phyloP scores from a whole-genome alignment of 1,284 basidiomycete genomes.

The Singerocomus inundabilis region DNA sequence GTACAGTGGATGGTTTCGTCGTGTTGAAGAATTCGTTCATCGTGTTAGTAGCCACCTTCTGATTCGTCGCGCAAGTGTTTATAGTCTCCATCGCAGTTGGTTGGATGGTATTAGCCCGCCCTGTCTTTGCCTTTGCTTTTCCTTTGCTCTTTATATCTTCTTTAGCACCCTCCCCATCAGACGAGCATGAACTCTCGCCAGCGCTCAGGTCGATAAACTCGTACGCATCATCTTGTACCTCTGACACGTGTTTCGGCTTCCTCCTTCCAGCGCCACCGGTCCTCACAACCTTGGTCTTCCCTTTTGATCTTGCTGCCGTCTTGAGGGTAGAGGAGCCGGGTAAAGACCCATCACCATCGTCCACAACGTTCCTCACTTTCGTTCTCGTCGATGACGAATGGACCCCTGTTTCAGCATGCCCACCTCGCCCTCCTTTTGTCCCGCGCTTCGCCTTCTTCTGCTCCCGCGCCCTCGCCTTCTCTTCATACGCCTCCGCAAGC shows the following conservation, averaged over 20 bases:
- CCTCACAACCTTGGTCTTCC: constrained; percentile 6
- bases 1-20: constrained; percentile 13
- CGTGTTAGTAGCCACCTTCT: constrained; percentile 5
- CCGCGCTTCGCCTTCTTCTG: constrained; percentile 49
- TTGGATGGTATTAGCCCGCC: neutral
- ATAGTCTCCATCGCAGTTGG: neutral
- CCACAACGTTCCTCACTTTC: neutral
- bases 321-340: constrained; percentile 10
- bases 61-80: neutral
- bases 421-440: constrained; percentile 11
- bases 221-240: constrained; percentile 33
- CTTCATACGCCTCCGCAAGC: constrained; percentile 61
- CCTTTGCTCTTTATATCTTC: constrained; percentile 5
- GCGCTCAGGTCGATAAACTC: constrained; percentile 29
- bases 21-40: constrained; percentile 16
- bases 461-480: constrained; percentile 46
- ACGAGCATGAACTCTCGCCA: constrained; percentile 24
- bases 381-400: constrained; percentile 3
- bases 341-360: neutral
- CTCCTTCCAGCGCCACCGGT: constrained; percentile 7
- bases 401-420: neutral
- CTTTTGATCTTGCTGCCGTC: constrained; percentile 1
- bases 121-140: constrained; percentile 6
- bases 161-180: constrained; percentile 11
- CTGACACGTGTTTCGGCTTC: constrained; percentile 25